A percentile compares a stretch with the other conserved stretches of the same genome.
phyloP scores from a whole-genome alignment of 352 stramenopile species.

The Phytophthora meadii region DNA sequence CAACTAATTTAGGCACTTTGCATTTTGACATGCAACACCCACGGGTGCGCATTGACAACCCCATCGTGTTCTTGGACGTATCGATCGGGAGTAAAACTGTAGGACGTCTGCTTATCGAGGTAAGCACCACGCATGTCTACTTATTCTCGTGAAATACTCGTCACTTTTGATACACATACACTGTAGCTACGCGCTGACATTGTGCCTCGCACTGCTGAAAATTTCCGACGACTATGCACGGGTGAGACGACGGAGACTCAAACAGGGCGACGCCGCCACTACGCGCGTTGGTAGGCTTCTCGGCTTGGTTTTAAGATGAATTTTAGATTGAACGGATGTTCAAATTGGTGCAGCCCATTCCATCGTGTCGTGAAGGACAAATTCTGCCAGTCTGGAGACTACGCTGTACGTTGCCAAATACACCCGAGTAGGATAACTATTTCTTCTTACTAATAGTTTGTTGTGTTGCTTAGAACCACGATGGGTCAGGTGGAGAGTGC shows the following conservation, averaged over 20 bases:
- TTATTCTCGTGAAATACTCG: neutral
- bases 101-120: constrained; percentile 94
- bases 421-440: neutral
- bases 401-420: constrained; percentile 77
- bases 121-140: constrained; percentile 8
- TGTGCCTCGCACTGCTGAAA: constrained; percentile 95
- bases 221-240: constrained; percentile 96
- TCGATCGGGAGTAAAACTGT: constrained; percentile 86
- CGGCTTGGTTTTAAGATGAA: neutral
- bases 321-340: neutral
- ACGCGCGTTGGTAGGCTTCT: constrained; percentile 51
- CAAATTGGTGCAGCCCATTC: constrained; percentile 60
- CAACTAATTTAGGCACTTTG: constrained; percentile 13
- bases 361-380: constrained; percentile 92
- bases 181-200: constrained; percentile 92
- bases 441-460: neutral
- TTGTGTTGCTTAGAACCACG: constrained; percentile 58
- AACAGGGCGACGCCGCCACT: constrained; percentile 65
- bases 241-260: constrained; percentile 79
- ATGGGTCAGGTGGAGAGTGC: constrained; percentile 82
- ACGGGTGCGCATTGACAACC: constrained; percentile 56
- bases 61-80: constrained; percentile 97
- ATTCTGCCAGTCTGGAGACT: constrained; percentile 94
- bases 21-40: constrained; percentile 12
- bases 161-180: neutral